Base-by-base conservation (phyloP, 2,329 filamentous ascomycete species). In the Cladosporium sp. region DNA sequence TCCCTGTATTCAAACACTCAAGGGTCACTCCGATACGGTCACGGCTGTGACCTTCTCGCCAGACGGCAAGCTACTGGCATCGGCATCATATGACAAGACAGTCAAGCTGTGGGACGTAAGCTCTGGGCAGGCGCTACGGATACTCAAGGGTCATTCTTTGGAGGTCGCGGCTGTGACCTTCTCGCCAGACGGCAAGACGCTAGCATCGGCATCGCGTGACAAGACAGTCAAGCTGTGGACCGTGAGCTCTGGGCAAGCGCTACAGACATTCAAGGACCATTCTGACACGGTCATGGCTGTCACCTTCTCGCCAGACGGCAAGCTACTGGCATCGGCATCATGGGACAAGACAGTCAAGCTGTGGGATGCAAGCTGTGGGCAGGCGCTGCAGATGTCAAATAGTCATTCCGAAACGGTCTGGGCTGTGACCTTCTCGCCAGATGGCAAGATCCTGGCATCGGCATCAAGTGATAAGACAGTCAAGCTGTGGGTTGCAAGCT, bases 61-160 rank as follows among this genome's bases (percentile, higher is more conserved):
- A n/a, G 42, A 42, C 49, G 20, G 45, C 45, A 42, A 25, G 19
- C 19, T 20, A 25, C 36, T 58, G 25, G 50, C 50, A 36, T 54
- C 36, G 50, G 50, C 34, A 39, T 54, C 50, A 40, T n/a, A 54
- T 19, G 37, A 58, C 38, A 50, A 45, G 8, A 50, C 28, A 39
- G 55, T 58, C 34, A 40, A 37, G 15, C 15, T 58, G 8, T 58
- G 36, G 55, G 37, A 58, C 20, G n/a, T 37, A 15, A 52, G n/a
- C 17, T 39, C 37, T 37, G 36, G 36, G 9, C 36, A 37, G 14
- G 14, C 14, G 14, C 14, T 39, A 14, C 37, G 12, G n/a, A n/a
- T n/a, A 5, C 20, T 39, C 37, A n/a, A 14, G 37, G 14, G n/a
- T 39, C 37, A 39, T n/a, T 86, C 66, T 93, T 39, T n/a, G n/a